Base-by-base conservation (phyloP, 371 early-diverging fungal genomes). In the Dentiscutata heterogama region DNA sequence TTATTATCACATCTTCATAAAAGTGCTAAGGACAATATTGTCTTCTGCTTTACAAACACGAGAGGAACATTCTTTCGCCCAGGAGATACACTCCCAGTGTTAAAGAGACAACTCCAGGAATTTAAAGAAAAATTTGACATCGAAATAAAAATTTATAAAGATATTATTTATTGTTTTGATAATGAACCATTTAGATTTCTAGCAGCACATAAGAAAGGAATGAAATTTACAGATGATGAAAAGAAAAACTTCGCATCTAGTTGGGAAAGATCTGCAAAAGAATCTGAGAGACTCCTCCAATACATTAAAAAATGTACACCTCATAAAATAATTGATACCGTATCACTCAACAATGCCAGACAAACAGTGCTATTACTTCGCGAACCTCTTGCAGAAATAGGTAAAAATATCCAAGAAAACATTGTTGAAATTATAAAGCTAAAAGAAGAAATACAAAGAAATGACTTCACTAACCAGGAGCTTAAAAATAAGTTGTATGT, bases 161-260 rank as follows among this genome's bases (percentile, higher is more conserved):
- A 73, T 73, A 85, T 63, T 42, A 67, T 82, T 51, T 85, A 78
- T 68, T 83, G 51, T 75, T 82, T 85, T 46, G 85, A 85, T 79
- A 84, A 83, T 51, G 85, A 84, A 81, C 3, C 85, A 0, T 81
- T 84, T 70, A 81, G 85, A 56, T 82, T 85, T 68, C 76, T 70
- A 56, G 85, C 83, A 39, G 85, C 85, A 51, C 46, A 83, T 63
- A 82, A 77, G 31, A 76, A 75, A 27, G 85, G 83, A 65, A 53
- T 83, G n/a, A 60, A 20, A 11, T 83, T 83, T 58, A 75, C 80
- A 27, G 81, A 65, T 54, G 75, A 78, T 0, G 80, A 79, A 51
- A 81, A 71, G 71, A 64, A 71, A 29, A 80, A 75, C 50, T 85
- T 79, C 77, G 68, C 80, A 67, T 77, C 63, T 54, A 85, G 85